Percentiles rank a stretch among this genome's conserved stretches.
phyloP scores from a whole-genome alignment of 768 basidiomycete genomes.

The Rhodotorula toruloides region DNA sequence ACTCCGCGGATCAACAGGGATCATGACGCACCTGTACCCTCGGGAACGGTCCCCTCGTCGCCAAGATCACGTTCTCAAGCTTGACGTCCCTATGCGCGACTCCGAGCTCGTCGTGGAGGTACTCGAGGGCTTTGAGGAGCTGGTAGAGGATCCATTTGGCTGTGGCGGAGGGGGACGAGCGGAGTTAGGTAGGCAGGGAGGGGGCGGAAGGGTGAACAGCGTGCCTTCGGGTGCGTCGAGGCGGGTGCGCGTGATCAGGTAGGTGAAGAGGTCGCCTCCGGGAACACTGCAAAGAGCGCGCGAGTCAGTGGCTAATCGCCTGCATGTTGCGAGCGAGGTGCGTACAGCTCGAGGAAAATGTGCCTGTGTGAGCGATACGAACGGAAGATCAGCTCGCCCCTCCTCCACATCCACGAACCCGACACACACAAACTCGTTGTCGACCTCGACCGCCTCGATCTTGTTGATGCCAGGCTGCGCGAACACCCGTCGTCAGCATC shows the following conservation, averaged over 20 bases:
- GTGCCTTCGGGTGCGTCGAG: conserved; percentile 24
- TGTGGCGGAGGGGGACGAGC: not conserved
- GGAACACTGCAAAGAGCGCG: conserved; percentile 12
- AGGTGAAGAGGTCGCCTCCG: conserved; percentile 35
- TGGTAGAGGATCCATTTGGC: conserved; percentile 31
- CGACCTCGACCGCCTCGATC: conserved; percentile 16
- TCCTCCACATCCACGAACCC: not conserved
- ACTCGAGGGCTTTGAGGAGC: conserved; percentile 19
- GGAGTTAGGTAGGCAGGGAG: not conserved
- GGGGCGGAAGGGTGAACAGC: not conserved
- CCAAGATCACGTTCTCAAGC: conserved; percentile 31
- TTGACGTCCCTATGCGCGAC: conserved; percentile 29
- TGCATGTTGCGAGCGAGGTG: not conserved
- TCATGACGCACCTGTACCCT: conserved; percentile 4
- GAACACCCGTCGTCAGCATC: too few relatives aligned
- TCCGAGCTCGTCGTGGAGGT: conserved; percentile 24
- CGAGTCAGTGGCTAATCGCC: not conserved
- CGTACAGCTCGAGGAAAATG: conserved; percentile 36
- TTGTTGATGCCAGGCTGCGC: conserved; percentile 36
- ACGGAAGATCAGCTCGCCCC: not conserved
- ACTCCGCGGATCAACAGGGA: not conserved
- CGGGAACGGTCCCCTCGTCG: conserved; percentile 3
- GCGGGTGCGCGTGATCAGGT: conserved; percentile 19
- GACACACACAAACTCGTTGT: not conserved
- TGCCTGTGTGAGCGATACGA: not conserved